Evolutionary conservation across 2,329 filamentous ascomycete genomes (phyloP).

Genomic region (Cladobotryum mycophilum): DNA sequence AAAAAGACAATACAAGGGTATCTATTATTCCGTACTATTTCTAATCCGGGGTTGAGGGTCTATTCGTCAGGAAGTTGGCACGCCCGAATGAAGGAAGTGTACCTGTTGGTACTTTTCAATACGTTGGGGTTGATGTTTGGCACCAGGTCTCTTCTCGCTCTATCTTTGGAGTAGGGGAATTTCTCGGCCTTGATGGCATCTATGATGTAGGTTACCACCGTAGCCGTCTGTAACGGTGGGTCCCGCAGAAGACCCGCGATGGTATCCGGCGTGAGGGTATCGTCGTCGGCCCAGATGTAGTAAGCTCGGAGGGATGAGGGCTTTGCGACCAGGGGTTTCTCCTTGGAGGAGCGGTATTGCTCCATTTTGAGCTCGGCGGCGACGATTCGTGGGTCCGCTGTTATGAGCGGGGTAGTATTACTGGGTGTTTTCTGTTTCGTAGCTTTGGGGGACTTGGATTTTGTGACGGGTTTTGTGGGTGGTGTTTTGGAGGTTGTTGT

Average conservation of each 20-base stretch:
- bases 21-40: background rate
- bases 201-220: slow-evolving; percentile 55
- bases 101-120: slow-evolving; percentile 9
- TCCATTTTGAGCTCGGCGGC: slow-evolving; percentile 36
- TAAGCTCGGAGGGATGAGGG: slow-evolving; percentile 49
- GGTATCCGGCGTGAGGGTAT: slow-evolving; percentile 39
- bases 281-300: slow-evolving; percentile 55
- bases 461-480: background rate
- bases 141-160: slow-evolving; percentile 42
- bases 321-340: slow-evolving; percentile 15
- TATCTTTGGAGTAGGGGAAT: slow-evolving; percentile 41
- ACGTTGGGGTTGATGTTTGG: slow-evolving; percentile 22
- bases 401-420: background rate
- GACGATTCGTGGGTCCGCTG: slow-evolving; percentile 34
- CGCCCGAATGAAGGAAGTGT: background rate
- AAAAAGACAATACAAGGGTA: background rate
- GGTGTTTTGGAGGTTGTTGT: background rate
- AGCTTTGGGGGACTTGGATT: slow-evolving; percentile 3
- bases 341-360: slow-evolving; percentile 30
- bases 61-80: no score
- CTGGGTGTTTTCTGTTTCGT: slow-evolving; percentile 10
- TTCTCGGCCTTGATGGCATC: slow-evolving; percentile 46
- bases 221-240: slow-evolving; percentile 51
- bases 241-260: slow-evolving; percentile 53
- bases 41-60: no score